Base-by-base conservation (phyloP, 75 land plant species). In the Selaginella moellendorffii region DNA sequence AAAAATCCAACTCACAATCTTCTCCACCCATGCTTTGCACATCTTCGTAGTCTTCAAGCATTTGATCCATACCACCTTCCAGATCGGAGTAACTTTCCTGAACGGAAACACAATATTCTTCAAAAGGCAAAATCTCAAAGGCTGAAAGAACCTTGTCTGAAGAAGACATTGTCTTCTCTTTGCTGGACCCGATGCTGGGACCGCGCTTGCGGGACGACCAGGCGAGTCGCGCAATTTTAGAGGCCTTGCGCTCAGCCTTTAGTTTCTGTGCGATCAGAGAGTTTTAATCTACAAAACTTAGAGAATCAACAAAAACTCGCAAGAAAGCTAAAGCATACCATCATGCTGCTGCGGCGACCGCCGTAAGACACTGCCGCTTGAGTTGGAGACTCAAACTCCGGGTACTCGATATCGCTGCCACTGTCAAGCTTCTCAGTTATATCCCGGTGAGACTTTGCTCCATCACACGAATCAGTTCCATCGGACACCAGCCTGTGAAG, bases 241-340 rank as follows among this genome's bases (percentile, higher is more conserved):
- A 51, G 27, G 71, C 72, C 56, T 64, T 70, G 21, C 67, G 66
- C 23, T 70, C 72, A 8, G 52, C 67, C 36, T 64, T 70, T 20
- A 67, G 72, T 31, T 70, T 70, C 72, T 56, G 24, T 21, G 5
- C 5, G 5, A 56, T 19, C 18, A 18, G 14, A 46, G 18, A 10
- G 10, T 46, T 10, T 10, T 10, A 46, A 46, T 46, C 18, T 10
- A 46, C 10, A 10, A 46, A 18, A 46, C 18, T 10, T 10, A 18
- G 18, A 18, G 51, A 18, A 18, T 10, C 18, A 46, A 46, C 14
- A 10, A 46, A 18, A 18, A 46, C 14, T 46, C 18, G 51, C 51
- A 10, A 10, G 10, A 10, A 46, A 18, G 14, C 18, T 46, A 46
- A 10, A 18, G 10, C 10, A 46, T 18, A 10, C 18, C 14, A 10